Conservation (phyloP, 2,329 filamentous ascomycete species). For the Colletotrichum sansevieriae region DNA sequence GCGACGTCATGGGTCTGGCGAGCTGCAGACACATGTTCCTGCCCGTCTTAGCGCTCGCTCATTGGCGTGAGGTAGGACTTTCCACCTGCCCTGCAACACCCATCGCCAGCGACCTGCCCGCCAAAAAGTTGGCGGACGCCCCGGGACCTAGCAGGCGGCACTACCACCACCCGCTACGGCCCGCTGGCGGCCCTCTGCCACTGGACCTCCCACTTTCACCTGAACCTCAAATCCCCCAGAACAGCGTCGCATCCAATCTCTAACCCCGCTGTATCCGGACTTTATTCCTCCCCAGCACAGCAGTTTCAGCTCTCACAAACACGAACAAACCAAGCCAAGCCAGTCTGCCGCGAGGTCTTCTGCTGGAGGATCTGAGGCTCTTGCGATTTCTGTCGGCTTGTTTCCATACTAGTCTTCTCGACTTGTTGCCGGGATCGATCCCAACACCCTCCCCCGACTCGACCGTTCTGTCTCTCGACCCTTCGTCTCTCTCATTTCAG, state of each 20-base stretch:
- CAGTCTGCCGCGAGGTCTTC: neutral
- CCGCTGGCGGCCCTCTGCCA: neutral
- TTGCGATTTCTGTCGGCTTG: constrained; percentile 1
- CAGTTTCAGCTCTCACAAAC: neutral
- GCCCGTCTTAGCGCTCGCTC: no score
- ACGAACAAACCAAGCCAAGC: neutral
- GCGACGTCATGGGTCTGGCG: constrained; percentile 33
- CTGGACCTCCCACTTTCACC: neutral
- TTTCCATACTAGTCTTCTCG: no score
- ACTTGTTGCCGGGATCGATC: neutral
- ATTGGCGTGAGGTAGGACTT: constrained; percentile 30
- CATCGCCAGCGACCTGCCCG: neutral
- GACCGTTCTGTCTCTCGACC: constrained; percentile 13
- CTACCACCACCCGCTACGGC: neutral
- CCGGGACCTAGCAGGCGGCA: neutral
- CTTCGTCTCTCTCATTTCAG: constrained; percentile 19
- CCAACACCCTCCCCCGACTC: constrained; percentile 4
- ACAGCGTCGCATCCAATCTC: constrained; percentile 27
- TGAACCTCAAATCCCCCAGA: no score
- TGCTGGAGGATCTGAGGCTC: neutral
- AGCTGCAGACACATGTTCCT: no score
- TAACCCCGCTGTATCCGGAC: constrained; percentile 36
- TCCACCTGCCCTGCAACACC: neutral
- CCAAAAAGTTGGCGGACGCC: constrained; percentile 10
- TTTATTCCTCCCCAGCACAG: constrained; percentile 18